Evolutionary conservation across 116 monocot species (phyloP).

Genomic region (Iris pallida): DNA sequence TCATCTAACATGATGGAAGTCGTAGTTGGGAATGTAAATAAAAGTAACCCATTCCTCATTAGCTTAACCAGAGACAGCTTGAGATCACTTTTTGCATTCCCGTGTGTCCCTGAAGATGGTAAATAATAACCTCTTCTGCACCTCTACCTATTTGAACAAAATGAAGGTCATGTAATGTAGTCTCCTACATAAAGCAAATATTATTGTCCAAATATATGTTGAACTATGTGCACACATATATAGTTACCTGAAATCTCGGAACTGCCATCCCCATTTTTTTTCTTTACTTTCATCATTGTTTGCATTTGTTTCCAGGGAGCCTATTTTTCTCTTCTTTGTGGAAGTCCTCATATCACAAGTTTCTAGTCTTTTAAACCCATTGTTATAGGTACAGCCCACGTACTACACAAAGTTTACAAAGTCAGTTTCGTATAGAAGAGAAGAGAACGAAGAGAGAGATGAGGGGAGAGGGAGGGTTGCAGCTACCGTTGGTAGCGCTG

Average conservation of each 20-base stretch:
- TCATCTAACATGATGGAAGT: slow-evolving; percentile 30
- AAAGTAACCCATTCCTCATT: slow-evolving; percentile 70
- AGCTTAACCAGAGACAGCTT: slow-evolving; percentile 79
- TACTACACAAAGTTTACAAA: slow-evolving; percentile 28
- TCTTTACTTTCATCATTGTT: slow-evolving; percentile 12
- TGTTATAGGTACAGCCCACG: slow-evolving; percentile 15
- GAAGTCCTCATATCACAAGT: slow-evolving; percentile 14
- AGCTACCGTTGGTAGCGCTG: too few relatives aligned
- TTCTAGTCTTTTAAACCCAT: slow-evolving; percentile 9
- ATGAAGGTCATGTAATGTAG: not conserved
- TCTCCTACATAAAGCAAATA: too few relatives aligned
- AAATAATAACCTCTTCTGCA: slow-evolving; percentile 16
- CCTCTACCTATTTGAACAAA: slow-evolving; percentile 22
- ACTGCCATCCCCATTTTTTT: slow-evolving; percentile 6
- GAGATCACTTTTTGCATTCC: slow-evolving; percentile 8
- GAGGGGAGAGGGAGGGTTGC: not conserved
- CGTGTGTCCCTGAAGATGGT: slow-evolving; percentile 6
- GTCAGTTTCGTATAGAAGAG: not conserved
- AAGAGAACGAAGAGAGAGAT: not conserved
- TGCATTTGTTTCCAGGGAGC: slow-evolving; percentile 19
- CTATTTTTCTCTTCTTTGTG: slow-evolving; percentile 69
- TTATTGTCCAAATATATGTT: not conserved
- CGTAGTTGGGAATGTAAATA: slow-evolving; percentile 56
- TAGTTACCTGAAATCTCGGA: slow-evolving; percentile 31
- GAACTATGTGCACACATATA: not conserved